phyloP scores from a whole-genome alignment of 1,284 basidiomycete genomes.

The Puccinia sorghi region DNA sequence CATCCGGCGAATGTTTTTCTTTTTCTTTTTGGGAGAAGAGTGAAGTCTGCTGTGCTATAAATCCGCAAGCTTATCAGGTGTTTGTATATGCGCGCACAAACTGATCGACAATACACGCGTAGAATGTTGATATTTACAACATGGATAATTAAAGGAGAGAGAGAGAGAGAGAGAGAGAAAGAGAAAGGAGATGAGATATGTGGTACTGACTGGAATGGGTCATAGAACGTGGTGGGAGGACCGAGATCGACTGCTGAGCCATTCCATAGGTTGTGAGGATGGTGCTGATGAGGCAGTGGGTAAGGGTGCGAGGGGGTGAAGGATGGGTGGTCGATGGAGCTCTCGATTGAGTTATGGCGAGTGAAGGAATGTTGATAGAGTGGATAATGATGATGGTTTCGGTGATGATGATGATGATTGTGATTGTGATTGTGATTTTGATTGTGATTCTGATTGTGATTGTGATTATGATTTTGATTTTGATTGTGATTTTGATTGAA shows the following conservation, averaged over 20 bases:
- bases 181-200: not conserved
- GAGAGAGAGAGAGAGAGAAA: not conserved
- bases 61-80: not conserved
- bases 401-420: not conserved
- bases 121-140: not conserved
- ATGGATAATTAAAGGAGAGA: not conserved
- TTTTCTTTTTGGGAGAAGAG: too few species aligned
- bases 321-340: slow-evolving; percentile 21
- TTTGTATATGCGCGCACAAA: not conserved
- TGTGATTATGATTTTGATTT: not conserved
- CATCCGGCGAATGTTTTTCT: not conserved
- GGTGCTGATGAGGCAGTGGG: not conserved
- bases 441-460: too few species aligned
- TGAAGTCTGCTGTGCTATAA: too few species aligned
- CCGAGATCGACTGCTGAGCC: not conserved
- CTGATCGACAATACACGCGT: slow-evolving; percentile 6
- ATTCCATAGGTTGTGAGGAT: not conserved
- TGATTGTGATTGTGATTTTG: not conserved
- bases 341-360: slow-evolving; percentile 12
- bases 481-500: not conserved
- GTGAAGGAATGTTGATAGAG: slow-evolving; percentile 5
- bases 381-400: not conserved
- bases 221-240: slow-evolving; percentile 22
- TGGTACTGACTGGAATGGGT: slow-evolving; percentile 43
- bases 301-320: not conserved